Conservation (phyloP, 2,329 filamentous ascomycete species). For the Blastomyces parvus region DNA sequence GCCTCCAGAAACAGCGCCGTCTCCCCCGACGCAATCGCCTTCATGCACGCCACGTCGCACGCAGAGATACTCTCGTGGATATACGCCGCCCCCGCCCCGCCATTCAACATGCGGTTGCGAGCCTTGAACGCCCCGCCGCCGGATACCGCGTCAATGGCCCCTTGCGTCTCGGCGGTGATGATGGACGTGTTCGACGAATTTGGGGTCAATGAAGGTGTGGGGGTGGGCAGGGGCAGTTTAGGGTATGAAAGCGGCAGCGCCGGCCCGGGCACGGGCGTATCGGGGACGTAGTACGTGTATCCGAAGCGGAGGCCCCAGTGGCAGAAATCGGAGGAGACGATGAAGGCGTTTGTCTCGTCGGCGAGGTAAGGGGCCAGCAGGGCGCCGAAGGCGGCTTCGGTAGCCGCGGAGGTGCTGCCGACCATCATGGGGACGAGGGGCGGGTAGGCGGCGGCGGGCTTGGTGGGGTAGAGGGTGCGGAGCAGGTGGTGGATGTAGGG, state of each 20-base stretch:
- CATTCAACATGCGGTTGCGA: conserved; percentile 26
- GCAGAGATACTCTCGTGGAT: conserved; percentile 80
- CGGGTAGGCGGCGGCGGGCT: conserved; percentile 49
- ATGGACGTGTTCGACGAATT: too few relatives aligned
- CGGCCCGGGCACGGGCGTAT: conserved; percentile 33
- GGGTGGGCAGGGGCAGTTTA: conserved; percentile 36
- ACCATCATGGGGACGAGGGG: conserved; percentile 77
- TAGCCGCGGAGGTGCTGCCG: conserved; percentile 57
- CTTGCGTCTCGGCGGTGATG: conserved; percentile 13
- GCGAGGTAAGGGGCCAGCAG: conserved; percentile 69
- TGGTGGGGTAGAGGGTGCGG: conserved; percentile 43
- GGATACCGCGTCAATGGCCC: conserved; percentile 24
- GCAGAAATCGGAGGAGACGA: conserved; percentile 92
- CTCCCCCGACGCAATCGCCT: conserved; percentile 66
- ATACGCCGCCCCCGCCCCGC: conserved; percentile 28
- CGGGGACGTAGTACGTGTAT: conserved; percentile 67
- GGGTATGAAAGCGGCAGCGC: conserved; percentile 32
- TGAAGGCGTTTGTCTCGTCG: conserved; percentile 65
- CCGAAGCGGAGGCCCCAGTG: conserved; percentile 84
- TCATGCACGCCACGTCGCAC: conserved; percentile 74
- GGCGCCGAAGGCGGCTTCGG: conserved; percentile 59
- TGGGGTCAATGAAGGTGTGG: too few relatives aligned
- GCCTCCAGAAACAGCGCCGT: conserved; percentile 62
- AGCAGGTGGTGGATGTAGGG: conserved; percentile 82
- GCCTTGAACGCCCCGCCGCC: conserved; percentile 24